phyloP scores from a whole-genome alignment of 169 alveolate species.

The Perkinsus marinus region DNA sequence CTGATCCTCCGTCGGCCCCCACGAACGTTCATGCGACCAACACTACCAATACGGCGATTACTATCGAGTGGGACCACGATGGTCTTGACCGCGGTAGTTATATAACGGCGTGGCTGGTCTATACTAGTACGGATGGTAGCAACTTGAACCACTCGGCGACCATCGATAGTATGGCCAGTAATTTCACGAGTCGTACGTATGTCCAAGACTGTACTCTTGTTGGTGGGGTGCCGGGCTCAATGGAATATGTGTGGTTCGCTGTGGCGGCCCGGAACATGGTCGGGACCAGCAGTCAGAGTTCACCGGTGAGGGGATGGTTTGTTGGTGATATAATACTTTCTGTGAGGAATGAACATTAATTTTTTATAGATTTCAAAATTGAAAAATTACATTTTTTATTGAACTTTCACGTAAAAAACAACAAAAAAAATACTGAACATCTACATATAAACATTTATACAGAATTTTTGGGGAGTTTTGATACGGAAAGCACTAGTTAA shows the following conservation, averaged over 20 bases:
- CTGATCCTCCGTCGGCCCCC: not conserved
- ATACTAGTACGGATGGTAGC: not conserved
- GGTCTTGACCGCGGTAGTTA: not conserved
- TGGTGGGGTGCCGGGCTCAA: not conserved
- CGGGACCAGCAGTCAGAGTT: not conserved
- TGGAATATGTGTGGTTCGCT: not conserved
- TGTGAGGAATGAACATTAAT: too few relatives aligned
- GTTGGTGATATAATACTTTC: too few relatives aligned
- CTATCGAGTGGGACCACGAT: conserved; percentile 4
- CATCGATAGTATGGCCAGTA: not conserved
- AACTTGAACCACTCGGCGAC: not conserved
- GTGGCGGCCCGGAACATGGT: not conserved
- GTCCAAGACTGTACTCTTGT: not conserved
- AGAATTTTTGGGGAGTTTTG: too few relatives aligned
- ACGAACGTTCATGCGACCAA: not conserved
- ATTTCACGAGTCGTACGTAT: not conserved
- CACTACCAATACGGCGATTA: not conserved
- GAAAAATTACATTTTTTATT: too few relatives aligned
- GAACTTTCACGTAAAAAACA: too few relatives aligned
- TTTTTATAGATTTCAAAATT: too few relatives aligned
- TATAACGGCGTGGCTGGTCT: not conserved
- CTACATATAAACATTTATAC: too few relatives aligned
- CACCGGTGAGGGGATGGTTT: not conserved
- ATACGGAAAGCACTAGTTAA: too few relatives aligned
- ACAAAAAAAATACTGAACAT: too few relatives aligned